Evolutionary conservation across 2,329 filamentous ascomycete species (phyloP), one percentile per base, ranked within the genome.

Genomic region (Cordyceps militaris): DNA sequence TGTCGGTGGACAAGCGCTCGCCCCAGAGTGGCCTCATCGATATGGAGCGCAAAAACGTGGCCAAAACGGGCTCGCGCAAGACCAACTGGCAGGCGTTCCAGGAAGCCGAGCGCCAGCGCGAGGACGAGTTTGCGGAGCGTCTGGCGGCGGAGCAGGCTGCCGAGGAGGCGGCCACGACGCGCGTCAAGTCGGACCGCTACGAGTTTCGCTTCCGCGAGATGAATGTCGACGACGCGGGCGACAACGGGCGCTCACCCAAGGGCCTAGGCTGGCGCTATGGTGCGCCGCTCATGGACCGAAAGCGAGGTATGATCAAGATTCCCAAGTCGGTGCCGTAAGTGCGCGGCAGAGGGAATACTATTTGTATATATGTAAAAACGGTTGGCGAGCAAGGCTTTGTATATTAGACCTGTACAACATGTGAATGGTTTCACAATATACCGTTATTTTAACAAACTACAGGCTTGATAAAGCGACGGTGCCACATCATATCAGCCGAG

Each of bases 281-380:
- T 60, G 78, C 78, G 60, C 85, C 85, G 11, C 75, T 77, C 61
- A 76, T 82, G 66, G 85, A 88, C 66, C 78, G 85, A 58, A 81
- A 79, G 71, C 81, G 79, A 64, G 84, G 82, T n/a, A 66, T 80
- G 67, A 71, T 86, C 73, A 88, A 87, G 78, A 87, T 88, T 66
- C 85, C 85, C 23, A 86, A 80, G 36, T 79, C 76, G 55, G 82
- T 87, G 56, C 80, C 79, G 60, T 82, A 64, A 76, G 46, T 32
- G 8, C 13, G 44, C 6, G 26, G 19, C 14, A 47, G 28, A 13
- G 11, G 7, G 14, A 47, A 9, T 5, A 13, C 23, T 38, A 32
- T 56, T 30, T 30, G 49, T 52, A 28, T 42, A 40, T 30, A 10
- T 26, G 23, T 46, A 24, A 61, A 30, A 24, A 56, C 8, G 14